A percentile compares a stretch with the other conserved stretches of the same genome.
Evolutionary conservation across 208 protist species (phyloP).

Genomic region (Leishmania guyanensis): DNA sequence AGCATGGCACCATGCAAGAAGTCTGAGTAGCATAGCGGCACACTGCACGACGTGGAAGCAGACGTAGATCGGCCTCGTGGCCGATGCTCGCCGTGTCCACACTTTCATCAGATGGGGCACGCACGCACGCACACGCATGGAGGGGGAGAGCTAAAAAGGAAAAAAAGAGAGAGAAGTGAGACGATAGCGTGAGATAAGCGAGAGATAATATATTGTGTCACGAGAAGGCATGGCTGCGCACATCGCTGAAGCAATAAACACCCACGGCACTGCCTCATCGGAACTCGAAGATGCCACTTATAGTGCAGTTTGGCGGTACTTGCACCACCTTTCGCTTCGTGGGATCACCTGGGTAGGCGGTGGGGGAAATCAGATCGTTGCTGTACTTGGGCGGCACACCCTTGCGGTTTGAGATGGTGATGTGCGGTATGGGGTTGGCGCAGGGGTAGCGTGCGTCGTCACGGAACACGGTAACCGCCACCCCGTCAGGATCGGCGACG

Average conservation of each 20-base stretch:
- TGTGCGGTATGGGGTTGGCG: conserved; percentile 50
- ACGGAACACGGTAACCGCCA: conserved; percentile 28
- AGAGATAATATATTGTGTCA: neutral
- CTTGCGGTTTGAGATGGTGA: conserved; percentile 49
- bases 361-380: conserved; percentile 46
- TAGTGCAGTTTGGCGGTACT: conserved; percentile 13
- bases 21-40: neutral
- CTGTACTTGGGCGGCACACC: conserved; percentile 69
- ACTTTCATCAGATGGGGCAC: too few species aligned
- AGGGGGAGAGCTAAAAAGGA: neutral
- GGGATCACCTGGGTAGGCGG: conserved; percentile 17
- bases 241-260: neutral
- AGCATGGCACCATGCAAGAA: neutral
- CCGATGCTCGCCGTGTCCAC: neutral
- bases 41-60: neutral
- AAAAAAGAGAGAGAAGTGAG: neutral
- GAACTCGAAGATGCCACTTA: conserved; percentile 33
- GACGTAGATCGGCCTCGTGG: neutral
- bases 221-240: neutral
- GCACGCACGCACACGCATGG: neutral
- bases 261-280: conserved; percentile 8
- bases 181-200: neutral
- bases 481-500: conserved; percentile 45
- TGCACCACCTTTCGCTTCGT: conserved; percentile 13
- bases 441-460: conserved; percentile 47